Percentiles rank a stretch among this genome's conserved stretches.
Conservation (phyloP, 73 alveolate genomes). For the Stentor roeselii region DNA sequence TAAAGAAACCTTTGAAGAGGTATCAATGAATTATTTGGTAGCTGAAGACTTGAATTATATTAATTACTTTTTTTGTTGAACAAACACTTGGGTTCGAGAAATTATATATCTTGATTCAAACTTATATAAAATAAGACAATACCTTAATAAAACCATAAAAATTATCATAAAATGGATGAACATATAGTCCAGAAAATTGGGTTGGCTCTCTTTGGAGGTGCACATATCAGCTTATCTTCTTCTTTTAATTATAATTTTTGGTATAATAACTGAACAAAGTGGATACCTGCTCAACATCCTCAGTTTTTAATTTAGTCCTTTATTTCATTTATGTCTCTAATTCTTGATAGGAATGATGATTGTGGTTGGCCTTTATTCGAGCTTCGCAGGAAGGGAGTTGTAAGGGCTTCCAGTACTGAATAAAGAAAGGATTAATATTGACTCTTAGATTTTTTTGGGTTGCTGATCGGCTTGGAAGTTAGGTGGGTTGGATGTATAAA, state of each 20-base stretch:
- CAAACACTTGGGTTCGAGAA: too few relatives aligned
- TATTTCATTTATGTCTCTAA: conserved; percentile 45
- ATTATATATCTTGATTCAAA: too few relatives aligned
- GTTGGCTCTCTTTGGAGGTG: conserved; percentile 68
- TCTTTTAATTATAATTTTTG: conserved; percentile 58
- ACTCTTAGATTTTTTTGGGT: conserved; percentile 71
- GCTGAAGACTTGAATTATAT: too few relatives aligned
- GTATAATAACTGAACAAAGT: conserved; percentile 79
- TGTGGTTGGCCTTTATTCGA: not conserved
- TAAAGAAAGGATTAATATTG: conserved; percentile 43
- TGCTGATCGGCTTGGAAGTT: conserved; percentile 93
- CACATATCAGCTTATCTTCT: conserved; percentile 63
- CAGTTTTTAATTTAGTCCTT: conserved; percentile 35
- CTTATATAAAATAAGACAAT: too few relatives aligned
- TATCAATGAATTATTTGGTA: too few relatives aligned
- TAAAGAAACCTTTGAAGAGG: too few relatives aligned
- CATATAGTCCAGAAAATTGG: not conserved
- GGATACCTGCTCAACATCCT: conserved; percentile 54
- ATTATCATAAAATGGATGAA: not conserved
- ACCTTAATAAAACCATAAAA: too few relatives aligned
- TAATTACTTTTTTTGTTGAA: too few relatives aligned
- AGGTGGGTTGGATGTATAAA: conserved; percentile 95
- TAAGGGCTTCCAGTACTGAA: conserved; percentile 40
- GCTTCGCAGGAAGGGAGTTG: conserved; percentile 38
- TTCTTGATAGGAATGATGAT: conserved; percentile 37